phyloP scores from a whole-genome alignment of 1,284 basidiomycete genomes.

The Boletellus deceptivus region DNA sequence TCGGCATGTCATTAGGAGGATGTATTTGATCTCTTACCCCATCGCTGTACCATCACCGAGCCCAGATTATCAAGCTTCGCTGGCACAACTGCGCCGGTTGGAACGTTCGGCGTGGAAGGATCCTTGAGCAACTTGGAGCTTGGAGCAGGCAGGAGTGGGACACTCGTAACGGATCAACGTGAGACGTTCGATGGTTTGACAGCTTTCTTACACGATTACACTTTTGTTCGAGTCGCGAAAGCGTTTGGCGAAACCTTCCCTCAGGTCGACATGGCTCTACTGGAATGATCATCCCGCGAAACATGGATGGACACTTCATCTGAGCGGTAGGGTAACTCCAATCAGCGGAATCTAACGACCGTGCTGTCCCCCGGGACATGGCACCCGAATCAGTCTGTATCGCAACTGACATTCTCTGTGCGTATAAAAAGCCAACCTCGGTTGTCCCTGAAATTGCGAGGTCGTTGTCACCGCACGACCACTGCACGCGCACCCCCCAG shows the following conservation, averaged over 20 bases:
- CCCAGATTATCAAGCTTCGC: constrained; percentile 51
- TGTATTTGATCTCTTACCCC: constrained; percentile 27
- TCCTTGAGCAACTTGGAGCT: constrained; percentile 8
- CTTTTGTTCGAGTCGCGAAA: too few species aligned
- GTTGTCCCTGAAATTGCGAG: background rate
- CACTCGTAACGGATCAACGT: background rate
- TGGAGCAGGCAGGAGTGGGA: constrained; percentile 12
- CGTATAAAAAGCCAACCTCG: constrained; percentile 15
- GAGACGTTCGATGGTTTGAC: too few species aligned
- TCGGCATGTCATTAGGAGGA: background rate
- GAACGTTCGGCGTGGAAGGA: constrained; percentile 8
- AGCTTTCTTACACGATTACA: too few species aligned
- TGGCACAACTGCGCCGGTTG: constrained; percentile 19
- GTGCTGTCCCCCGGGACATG: too few species aligned
- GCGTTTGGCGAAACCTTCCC: background rate
- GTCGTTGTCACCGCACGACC: background rate
- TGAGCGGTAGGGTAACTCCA: too few species aligned
- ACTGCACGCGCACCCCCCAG: background rate
- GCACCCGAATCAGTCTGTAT: constrained; percentile 12
- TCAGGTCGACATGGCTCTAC: too few species aligned
- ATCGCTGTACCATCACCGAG: constrained; percentile 56
- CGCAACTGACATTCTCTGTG: constrained; percentile 8
- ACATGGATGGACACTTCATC: too few species aligned
- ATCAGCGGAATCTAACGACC: too few species aligned
- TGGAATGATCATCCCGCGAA: too few species aligned